phyloP scores from a whole-genome alignment of 768 basidiomycete species.

The Trametes coccinea region DNA sequence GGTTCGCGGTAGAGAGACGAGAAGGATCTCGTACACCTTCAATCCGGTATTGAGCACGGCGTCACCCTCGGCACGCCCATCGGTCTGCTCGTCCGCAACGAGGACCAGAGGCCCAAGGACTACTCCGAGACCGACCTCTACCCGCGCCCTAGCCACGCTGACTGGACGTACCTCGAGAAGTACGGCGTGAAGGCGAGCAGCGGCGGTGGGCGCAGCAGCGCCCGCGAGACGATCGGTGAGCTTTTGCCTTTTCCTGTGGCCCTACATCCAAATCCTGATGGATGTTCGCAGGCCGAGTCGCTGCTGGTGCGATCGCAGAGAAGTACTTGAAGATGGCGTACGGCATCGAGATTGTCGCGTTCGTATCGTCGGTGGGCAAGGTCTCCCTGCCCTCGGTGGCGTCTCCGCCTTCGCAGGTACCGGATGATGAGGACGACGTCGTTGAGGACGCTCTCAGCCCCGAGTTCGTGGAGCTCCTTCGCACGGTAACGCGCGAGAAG shows the following conservation, averaged over 20 bases:
- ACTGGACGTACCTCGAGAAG: conserved; percentile 97
- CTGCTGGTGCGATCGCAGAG: conserved; percentile 97
- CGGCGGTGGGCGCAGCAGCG: conserved; percentile 92
- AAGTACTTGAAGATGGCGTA: conserved; percentile 85
- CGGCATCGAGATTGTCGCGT: conserved; percentile 94
- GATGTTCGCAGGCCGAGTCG: conserved; percentile 72
- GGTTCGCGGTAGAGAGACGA: conserved; percentile 51
- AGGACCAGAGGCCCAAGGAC: conserved; percentile 97
- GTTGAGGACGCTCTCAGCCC: conserved; percentile 74
- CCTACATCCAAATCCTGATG: neutral
- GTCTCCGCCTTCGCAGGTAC: conserved; percentile 41
- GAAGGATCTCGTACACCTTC: conserved; percentile 90
- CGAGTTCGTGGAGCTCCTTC: conserved; percentile 80
- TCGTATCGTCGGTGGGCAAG: conserved; percentile 96
- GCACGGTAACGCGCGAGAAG: conserved; percentile 78
- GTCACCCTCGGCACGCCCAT: conserved; percentile 98
- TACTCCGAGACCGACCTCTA: conserved; percentile 98
- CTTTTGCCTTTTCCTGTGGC: neutral
- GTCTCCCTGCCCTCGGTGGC: conserved; percentile 68
- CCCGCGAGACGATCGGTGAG: conserved; percentile 93
- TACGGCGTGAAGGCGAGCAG: conserved; percentile 97
- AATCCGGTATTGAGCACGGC: conserved; percentile 92
- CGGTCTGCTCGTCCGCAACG: conserved; percentile 93
- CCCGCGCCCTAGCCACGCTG: conserved; percentile 96
- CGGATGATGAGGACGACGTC: conserved; percentile 50